These are phyloP conservation scores for Lasiodiplodia hormozganensis DNA, from an alignment of 2,329 filamentous ascomycete species.

Conservation along the genomic window DNA sequence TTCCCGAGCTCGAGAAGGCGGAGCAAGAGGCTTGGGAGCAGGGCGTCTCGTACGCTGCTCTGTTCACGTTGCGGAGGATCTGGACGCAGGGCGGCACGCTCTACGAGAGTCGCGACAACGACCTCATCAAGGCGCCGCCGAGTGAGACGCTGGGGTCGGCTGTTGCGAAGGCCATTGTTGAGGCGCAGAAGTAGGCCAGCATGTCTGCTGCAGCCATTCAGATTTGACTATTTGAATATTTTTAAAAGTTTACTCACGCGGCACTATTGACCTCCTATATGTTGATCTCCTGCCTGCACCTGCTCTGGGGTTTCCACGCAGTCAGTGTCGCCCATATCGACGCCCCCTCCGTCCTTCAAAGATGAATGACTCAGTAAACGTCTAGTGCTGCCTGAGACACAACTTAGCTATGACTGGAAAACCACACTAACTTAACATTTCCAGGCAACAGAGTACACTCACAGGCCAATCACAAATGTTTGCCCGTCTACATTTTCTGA, in stretches of 20 bases:
- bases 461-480: too few species aligned
- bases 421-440: not conserved
- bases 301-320: too few species aligned
- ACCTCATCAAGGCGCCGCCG: not conserved
- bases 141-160: conserved; percentile 12
- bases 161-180: conserved; percentile 9
- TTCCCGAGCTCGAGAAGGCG: conserved; percentile 60
- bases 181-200: not conserved
- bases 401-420: not conserved
- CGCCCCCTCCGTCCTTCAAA: not conserved
- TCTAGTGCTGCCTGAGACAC: not conserved
- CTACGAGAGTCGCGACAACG: conserved; percentile 66
- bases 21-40: conserved; percentile 68
- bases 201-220: not conserved
- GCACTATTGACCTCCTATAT: too few species aligned
- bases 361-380: not conserved
- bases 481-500: too few species aligned
- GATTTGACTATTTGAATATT: not conserved
- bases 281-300: too few species aligned
- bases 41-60: conserved; percentile 59
- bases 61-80: conserved; percentile 70
- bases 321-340: too few species aligned
- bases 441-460: not conserved
- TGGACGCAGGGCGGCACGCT: conserved; percentile 76
- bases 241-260: too few species aligned